Evolutionary conservation across 2,329 filamentous ascomycete genomes (phyloP), one percentile per base, ranked within the genome.

Genomic region (Penicillium sp.): DNA sequence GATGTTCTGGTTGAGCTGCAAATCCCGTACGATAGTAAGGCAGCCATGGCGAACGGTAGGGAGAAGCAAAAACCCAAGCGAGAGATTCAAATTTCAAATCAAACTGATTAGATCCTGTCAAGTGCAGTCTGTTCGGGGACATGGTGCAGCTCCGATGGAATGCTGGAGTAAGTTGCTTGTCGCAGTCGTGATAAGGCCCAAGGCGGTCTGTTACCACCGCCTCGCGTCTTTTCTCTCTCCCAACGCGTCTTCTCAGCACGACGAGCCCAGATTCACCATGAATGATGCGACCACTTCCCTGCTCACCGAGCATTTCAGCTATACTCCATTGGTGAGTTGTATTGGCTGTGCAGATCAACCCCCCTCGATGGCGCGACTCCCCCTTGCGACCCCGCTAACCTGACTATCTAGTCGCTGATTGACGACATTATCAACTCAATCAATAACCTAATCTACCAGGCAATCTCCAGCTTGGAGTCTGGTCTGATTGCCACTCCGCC

Each of bases 401-500:
- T 3, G 19, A 42, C 9, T 54, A 47, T 43, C 26, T 69, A 96
- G 93, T 90, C 90, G 60, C 86, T 99, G 43, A 89, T 99, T 70
- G 95, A 99, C 85, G 93, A 98, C 78, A 93, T 98, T 67, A 96
- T 98, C 80, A 97, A 98, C 81, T 90, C 89, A 54, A 87, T 97
- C 75, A 99, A 98, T 80, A 91, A 93, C 69, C 85, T 97, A 68
- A 89, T 95, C 69, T 95, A 96, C 77, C 89, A 89, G 74, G 93
- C 92, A 53, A 88, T 96, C 69, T 91, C 91, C 69, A 91, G 90
- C 59, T 87, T 98, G 63, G 95, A 98, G 76, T 85, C 87, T 54
- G 91, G 91, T 1, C 86, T 99, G 21, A 81, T 91, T 49, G 83
- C 84, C 50, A 88, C 90, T 3, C 85, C 90, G 1, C 90, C 93